Evolutionary conservation across 2,329 filamentous ascomycete genomes (phyloP), one percentile per base, ranked within the genome.

Genomic region (Ascochyta clinopodiicola): DNA sequence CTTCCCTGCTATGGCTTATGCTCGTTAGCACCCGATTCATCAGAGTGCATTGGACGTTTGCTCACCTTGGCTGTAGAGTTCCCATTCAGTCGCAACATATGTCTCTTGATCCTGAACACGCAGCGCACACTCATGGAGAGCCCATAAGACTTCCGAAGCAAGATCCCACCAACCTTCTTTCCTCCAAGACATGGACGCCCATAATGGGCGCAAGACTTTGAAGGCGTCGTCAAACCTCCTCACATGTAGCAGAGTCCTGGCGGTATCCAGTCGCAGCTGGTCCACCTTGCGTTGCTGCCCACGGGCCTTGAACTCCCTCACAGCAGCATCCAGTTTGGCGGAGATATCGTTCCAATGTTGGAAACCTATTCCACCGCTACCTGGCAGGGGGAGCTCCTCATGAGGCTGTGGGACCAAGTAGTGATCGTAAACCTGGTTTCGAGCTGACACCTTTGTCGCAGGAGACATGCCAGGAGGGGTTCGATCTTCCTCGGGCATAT

Each of bases 361-460:
- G 59, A 82, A 80, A 1, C 80, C 80, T 27, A 40, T 39, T 25
- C 63, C 70, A 32, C 69, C 64, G 6, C 69, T 67, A 19, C 77
- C 79, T 50, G 77, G 62, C 17, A 79, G 56, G 12, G 82, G 78
- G 31, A 75, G 76, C 69, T 88, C 86, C 42, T 82, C 64, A 51
- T 86, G 81, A 8, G 86, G 82, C 51, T 86, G 82, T 1, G 82
- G 83, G 6, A 82, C 84, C 25, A 88, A 77, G 66, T 87, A 88
- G 4, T 80, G 83, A 60, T 88, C 86, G 62, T 88, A 88, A 13
- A 76, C 75, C 37, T 76, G 73, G 40, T 80, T 80, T 57, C 84
- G 81, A 55, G 75, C 81, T 0, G 81, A 83, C 17, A 84, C 79
- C 58, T 81, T 79, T 10, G 82, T 82, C 12, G 83, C 81, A 22